Evolutionary conservation across 2,329 filamentous ascomycete genomes (phyloP), one percentile per base, ranked within the genome.

Genomic region (Microdochium nivale): DNA sequence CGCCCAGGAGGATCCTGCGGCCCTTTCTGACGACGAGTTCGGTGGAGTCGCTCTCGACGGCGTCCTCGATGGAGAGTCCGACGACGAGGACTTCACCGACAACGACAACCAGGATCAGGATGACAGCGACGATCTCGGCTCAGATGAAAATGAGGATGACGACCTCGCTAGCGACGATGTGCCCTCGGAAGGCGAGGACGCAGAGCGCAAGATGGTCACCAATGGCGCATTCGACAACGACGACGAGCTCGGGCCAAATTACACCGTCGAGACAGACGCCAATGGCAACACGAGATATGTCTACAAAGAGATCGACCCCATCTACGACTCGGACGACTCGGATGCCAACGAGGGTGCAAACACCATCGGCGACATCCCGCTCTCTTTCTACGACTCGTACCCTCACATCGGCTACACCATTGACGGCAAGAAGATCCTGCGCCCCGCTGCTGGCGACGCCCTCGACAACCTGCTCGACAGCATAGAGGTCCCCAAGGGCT

Each of bases 391-490:
- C 74, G 94, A 99, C 67, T 87, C 89, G 33, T 99, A 96, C 66
- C 94, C 94, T 49, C 94, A 99, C 67, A 96, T 99, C 65, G 94
- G 94, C 54, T 99, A 99, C 71, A 89, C 96, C 62, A 97, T 99
- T 73, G 95, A 99, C 68, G 94, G 94, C 68, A 96, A 95, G 79
- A 95, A 88, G 70, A 96, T 99, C 57, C 88, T 96, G 84, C 87
- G 94, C 50, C 94, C 94, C 7, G 94, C 95, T 3, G 92, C 90
- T 59, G 92, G 92, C 50, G 87, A 96, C 66, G 94, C 94, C 33
- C 74, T 99, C 30, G 94, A 99, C 74, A 90, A 90, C 13, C 78
- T 99, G 44, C 77, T 99, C 10, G 92, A 99, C 62, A 96, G 88
- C 70, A 99, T 99, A 62, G 94, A 99, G 64, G 77, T 99, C 33